These are phyloP conservation scores for Flaveria linearis DNA, from an alignment of 129 eudicot species.

Conservation along the genomic window DNA sequence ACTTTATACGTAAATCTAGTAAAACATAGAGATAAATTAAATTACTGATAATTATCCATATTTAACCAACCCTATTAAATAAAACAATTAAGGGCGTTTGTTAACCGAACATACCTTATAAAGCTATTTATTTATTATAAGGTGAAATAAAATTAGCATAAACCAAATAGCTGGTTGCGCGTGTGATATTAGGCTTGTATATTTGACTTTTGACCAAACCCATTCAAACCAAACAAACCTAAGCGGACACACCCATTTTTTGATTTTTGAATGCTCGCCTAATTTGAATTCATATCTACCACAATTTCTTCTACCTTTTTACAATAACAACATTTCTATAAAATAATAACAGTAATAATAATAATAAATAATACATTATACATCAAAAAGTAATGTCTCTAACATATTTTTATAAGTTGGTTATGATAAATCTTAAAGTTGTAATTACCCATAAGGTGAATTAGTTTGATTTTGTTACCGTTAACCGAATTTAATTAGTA, in stretches of 20 bases:
- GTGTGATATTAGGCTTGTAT: slow-evolving; percentile 9
- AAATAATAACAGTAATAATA: too few species aligned
- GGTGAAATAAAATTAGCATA: background rate
- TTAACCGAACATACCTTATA: background rate
- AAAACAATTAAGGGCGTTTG: background rate
- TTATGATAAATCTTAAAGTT: background rate
- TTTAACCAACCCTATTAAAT: background rate
- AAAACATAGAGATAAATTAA: background rate
- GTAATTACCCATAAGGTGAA: background rate
- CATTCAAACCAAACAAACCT: slow-evolving; percentile 25
- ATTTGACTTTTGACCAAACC: slow-evolving; percentile 36
- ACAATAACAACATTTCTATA: background rate
- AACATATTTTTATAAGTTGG: background rate
- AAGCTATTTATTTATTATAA: background rate
- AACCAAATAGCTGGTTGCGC: background rate
- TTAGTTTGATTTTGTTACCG: background rate
- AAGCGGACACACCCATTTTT: slow-evolving; percentile 24
- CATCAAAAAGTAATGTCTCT: background rate
- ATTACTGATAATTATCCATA: background rate
- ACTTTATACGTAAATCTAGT: background rate
- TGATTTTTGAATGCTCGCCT: slow-evolving; percentile 33
- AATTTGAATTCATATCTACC: slow-evolving; percentile 35
- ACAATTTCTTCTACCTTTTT: background rate
- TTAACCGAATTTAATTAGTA: too few species aligned
- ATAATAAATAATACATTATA: background rate